Conservation (phyloP, 352 stramenopile species). For the Phytophthora pseudosyringae region DNA sequence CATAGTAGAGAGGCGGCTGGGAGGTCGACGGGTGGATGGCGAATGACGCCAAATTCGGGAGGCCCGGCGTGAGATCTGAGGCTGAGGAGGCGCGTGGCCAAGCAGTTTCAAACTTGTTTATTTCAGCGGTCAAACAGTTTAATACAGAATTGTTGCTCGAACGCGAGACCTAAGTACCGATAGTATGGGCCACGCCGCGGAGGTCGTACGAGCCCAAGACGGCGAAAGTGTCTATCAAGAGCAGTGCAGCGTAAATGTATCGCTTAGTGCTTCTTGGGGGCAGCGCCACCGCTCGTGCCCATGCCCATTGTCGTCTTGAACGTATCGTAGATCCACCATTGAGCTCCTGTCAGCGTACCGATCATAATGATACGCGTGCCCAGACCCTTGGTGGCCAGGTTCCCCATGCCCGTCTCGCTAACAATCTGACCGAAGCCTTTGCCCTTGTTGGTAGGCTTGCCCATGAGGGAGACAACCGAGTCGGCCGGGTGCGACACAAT, state of each 20-base stretch:
- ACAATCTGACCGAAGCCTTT: conserved; percentile 92
- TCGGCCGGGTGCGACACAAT: conserved; percentile 99
- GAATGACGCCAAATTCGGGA: conserved; percentile 52
- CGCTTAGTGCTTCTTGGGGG: conserved; percentile 72
- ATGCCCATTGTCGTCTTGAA: conserved; percentile 95
- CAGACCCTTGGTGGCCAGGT: conserved; percentile 90
- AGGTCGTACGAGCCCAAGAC: too few species aligned
- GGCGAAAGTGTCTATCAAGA: too few species aligned
- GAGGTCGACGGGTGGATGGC: conserved; percentile 65
- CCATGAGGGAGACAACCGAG: conserved; percentile 98
- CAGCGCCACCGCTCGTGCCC: conserved; percentile 87
- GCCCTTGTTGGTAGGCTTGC: conserved; percentile 91
- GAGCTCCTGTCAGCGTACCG: conserved; percentile 94
- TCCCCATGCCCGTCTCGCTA: conserved; percentile 75
- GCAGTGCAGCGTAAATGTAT: too few species aligned
- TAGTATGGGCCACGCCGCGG: too few species aligned
- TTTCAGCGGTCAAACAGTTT: neutral
- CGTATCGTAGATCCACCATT: conserved; percentile 98
- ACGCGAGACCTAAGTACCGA: too few species aligned
- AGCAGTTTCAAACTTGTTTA: conserved; percentile 43
- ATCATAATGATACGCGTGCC: conserved; percentile 96
- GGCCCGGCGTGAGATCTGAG: conserved; percentile 22
- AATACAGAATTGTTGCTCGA: too few species aligned
- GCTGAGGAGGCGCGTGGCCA: conserved; percentile 16
- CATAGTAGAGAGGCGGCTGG: conserved; percentile 44